Percentiles rank a stretch among this genome's conserved stretches.
phyloP scores from a whole-genome alignment of 2,329 filamentous ascomycete species.

The Colletotrichum cordylinicola region DNA sequence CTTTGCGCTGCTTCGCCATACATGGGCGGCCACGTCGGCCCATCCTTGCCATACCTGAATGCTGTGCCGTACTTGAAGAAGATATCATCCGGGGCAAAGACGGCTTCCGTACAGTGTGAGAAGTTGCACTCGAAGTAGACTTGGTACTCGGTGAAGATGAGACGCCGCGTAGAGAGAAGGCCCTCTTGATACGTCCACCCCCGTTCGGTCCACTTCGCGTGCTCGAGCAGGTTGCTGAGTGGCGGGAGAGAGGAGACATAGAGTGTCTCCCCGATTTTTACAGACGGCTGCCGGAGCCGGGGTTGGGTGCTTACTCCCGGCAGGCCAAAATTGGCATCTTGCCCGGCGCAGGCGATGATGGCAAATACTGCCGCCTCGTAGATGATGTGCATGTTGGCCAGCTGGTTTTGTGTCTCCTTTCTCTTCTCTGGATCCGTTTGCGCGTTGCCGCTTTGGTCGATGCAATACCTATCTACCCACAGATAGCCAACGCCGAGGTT shows the following conservation, averaged over 20 bases:
- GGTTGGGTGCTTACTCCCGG: conserved; percentile 34
- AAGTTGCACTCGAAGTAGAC: conserved; percentile 45
- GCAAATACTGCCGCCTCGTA: conserved; percentile 39
- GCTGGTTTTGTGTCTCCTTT: conserved; percentile 24
- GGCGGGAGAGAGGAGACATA: neutral
- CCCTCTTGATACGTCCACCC: conserved; percentile 48
- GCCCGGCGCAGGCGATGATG: conserved; percentile 43
- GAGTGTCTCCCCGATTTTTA: conserved; percentile 18
- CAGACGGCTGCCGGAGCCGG: conserved; percentile 34
- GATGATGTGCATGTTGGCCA: conserved; percentile 44
- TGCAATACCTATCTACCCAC: conserved; percentile 45
- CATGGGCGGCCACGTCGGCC: neutral
- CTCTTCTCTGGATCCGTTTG: conserved; percentile 25
- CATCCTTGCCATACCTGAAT: neutral
- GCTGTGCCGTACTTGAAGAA: neutral
- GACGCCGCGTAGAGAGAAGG: conserved; percentile 38
- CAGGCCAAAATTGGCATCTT: conserved; percentile 38
- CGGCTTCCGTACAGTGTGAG: neutral
- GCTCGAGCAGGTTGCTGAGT: conserved; percentile 25
- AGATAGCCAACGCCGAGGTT: conserved; percentile 40
- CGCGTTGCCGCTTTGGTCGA: conserved; percentile 24
- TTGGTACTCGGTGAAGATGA: conserved; percentile 44
- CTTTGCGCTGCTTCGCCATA: neutral
- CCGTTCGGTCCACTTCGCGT: conserved; percentile 39
- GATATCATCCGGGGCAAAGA: neutral